Evolutionary conservation across 2,329 filamentous ascomycete species (phyloP).

Genomic region (Ploettnerulaceae sp.): DNA sequence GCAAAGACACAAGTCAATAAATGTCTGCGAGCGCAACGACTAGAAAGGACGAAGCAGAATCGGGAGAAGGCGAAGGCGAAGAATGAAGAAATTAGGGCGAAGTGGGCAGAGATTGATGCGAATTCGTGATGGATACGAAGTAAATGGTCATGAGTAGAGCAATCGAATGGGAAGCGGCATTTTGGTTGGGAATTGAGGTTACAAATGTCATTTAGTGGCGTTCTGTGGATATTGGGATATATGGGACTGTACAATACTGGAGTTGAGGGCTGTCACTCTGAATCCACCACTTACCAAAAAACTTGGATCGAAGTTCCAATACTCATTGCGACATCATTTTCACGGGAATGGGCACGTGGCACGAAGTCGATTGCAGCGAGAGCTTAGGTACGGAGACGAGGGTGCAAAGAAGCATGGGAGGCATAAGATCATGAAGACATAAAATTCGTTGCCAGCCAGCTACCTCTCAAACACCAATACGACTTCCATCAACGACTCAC

Average conservation of each 20-base stretch:
- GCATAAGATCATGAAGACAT: neutral
- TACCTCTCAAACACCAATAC: neutral
- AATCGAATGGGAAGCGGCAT: neutral
- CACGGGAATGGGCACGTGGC: too few relatives aligned
- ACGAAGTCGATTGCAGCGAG: neutral
- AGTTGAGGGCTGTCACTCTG: constrained; percentile 5
- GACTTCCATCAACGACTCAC: too few relatives aligned
- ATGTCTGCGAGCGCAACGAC: constrained; percentile 76
- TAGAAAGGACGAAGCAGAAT: constrained; percentile 73
- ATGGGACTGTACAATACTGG: constrained; percentile 16
- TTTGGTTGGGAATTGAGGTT: constrained; percentile 1
- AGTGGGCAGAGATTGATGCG: constrained; percentile 74
- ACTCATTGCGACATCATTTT: too few relatives aligned
- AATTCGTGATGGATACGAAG: constrained; percentile 56
- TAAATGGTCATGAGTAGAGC: neutral
- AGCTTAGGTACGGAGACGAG: neutral
- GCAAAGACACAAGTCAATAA: constrained; percentile 79
- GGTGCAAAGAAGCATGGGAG: neutral
- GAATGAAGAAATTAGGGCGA: constrained; percentile 67
- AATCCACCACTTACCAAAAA: neutral
- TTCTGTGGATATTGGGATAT: constrained; percentile 11
- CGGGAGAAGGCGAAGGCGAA: constrained; percentile 65
- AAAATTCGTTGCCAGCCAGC: neutral
- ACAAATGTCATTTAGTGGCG: constrained; percentile 13
- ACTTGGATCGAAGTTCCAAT: neutral